These are phyloP conservation scores for Aureobasidium lini DNA, from an alignment of 2,329 filamentous ascomycete genomes.

Conservation along the genomic window DNA sequence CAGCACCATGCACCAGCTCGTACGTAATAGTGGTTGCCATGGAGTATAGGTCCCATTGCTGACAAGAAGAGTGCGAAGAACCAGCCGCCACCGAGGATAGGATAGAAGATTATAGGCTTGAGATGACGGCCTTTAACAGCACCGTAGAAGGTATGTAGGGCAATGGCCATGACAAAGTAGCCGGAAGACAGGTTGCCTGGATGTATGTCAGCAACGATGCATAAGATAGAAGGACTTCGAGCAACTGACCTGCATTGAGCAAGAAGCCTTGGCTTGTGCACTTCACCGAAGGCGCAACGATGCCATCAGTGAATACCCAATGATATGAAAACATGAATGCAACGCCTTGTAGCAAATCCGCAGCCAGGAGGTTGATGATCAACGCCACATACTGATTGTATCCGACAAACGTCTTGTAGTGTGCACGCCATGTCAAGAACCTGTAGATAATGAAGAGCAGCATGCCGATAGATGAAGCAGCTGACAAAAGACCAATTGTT, in stretches of 20 bases:
- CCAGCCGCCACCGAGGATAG: constrained; percentile 47
- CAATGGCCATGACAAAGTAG: constrained; percentile 60
- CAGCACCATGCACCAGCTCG: constrained; percentile 62
- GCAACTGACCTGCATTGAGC: constrained; percentile 53
- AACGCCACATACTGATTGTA: constrained; percentile 61
- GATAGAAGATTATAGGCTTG: constrained; percentile 44
- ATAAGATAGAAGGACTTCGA: constrained; percentile 25
- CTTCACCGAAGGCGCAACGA: constrained; percentile 46
- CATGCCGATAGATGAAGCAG: constrained; percentile 22
- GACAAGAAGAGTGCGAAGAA: constrained; percentile 52
- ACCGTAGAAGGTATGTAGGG: constrained; percentile 57
- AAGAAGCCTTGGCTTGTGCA: constrained; percentile 65
- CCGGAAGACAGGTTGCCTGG: constrained; percentile 43
- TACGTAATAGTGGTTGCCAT: constrained; percentile 48
- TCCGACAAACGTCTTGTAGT: constrained; percentile 25
- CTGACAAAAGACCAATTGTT: constrained; percentile 24
- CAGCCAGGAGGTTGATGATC: constrained; percentile 61
- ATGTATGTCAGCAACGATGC: neutral
- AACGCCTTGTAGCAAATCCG: constrained; percentile 59
- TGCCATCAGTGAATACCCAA: constrained; percentile 48
- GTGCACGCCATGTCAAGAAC: constrained; percentile 25
- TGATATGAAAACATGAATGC: constrained; percentile 57
- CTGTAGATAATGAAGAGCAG: constrained; percentile 26
- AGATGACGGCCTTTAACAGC: constrained; percentile 52
- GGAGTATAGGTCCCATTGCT: constrained; percentile 41